A percentile compares a stretch with the other conserved stretches of the same genome.
Conservation (phyloP, 139 green algal species). For the Chlamydomonas sp. region DNA sequence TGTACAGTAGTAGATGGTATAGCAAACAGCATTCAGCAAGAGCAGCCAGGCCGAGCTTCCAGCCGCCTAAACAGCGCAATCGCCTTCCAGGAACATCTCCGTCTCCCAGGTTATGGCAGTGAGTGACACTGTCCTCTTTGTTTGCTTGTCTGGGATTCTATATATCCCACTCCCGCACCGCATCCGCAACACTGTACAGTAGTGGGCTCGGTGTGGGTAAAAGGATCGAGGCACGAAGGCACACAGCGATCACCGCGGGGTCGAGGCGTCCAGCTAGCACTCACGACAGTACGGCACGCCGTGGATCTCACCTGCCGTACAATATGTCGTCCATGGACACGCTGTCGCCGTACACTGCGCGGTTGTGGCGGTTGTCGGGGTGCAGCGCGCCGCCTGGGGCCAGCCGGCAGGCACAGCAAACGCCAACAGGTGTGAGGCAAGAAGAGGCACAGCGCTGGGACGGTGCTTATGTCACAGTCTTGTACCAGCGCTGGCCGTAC, state of each 20-base stretch:
- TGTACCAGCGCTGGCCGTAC: too few species aligned
- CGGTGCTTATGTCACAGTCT: background rate
- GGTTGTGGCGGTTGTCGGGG: conserved; percentile 32
- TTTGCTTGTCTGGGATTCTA: too few species aligned
- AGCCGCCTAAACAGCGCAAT: too few species aligned
- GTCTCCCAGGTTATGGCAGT: too few species aligned
- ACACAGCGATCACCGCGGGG: background rate
- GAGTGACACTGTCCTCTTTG: too few species aligned
- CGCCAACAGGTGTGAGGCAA: background rate
- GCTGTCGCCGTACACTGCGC: conserved; percentile 33
- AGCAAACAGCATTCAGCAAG: too few species aligned
- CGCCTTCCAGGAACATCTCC: too few species aligned
- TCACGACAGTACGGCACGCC: background rate
- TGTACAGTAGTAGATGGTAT: background rate
- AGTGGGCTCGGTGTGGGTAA: too few species aligned
- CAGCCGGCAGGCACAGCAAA: background rate
- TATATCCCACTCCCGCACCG: too few species aligned
- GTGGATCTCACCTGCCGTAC: conserved; percentile 16
- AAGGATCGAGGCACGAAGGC: background rate
- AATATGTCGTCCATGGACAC: conserved; percentile 22
- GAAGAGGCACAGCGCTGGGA: background rate
- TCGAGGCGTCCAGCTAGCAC: background rate
- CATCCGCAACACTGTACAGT: too few species aligned
- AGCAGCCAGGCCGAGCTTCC: too few species aligned
- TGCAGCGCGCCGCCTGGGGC: conserved; percentile 23